Conservation (phyloP, 2,329 filamentous ascomycete species). For the Coniella vitis region DNA sequence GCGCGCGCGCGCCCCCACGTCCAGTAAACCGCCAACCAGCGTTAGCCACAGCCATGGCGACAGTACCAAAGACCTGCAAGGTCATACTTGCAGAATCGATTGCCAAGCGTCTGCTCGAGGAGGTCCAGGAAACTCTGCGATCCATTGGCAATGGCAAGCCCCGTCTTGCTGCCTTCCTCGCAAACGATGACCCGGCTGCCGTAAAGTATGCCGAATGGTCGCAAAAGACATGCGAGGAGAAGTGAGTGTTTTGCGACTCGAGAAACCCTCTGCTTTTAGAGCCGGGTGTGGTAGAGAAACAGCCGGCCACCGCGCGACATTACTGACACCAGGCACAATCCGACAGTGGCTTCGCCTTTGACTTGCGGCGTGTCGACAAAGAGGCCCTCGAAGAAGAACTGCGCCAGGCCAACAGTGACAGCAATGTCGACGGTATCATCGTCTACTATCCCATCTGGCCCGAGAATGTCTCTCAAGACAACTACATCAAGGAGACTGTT, state of each 20-base stretch:
- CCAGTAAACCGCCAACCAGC: conserved; percentile 6
- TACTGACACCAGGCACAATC: conserved; percentile 5
- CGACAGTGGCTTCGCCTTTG: conserved; percentile 77
- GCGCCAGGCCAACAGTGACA: conserved; percentile 74
- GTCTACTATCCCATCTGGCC: conserved; percentile 97
- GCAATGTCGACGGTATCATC: conserved; percentile 77
- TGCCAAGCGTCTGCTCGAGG: conserved; percentile 70
- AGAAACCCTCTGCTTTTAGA: not conserved
- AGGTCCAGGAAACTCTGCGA: conserved; percentile 49
- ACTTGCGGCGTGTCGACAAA: conserved; percentile 75
- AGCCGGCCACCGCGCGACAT: not conserved
- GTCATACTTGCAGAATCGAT: conserved; percentile 85
- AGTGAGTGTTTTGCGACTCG: conserved; percentile 57
- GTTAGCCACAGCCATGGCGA: conserved; percentile 30
- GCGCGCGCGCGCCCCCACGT: not conserved
- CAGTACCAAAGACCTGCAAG: conserved; percentile 70
- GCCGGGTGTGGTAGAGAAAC: not conserved
- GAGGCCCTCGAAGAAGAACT: conserved; percentile 87
- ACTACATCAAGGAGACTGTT: conserved; percentile 93
- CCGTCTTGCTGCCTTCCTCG: conserved; percentile 76
- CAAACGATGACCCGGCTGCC: conserved; percentile 85
- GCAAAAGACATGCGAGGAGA: conserved; percentile 90
- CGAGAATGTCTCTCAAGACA: conserved; percentile 74
- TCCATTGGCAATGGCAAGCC: conserved; percentile 45
- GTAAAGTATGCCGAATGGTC: conserved; percentile 96